Base-by-base conservation (phyloP, 495 filamentous ascomycete species). In the Annulohypoxylon stygium region DNA sequence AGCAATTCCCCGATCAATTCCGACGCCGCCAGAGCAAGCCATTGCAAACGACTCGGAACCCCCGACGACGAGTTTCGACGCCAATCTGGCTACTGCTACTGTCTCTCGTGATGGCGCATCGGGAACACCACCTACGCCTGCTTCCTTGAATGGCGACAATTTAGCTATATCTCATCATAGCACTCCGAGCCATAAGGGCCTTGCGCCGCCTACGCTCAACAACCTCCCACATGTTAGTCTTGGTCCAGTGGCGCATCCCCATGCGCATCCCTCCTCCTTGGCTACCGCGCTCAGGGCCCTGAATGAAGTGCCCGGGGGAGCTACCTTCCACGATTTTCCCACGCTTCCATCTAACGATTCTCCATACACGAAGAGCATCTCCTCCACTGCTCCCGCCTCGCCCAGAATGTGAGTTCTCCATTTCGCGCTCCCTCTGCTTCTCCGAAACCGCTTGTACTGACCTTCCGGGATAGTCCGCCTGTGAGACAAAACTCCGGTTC, bases 401-500 rank as follows among this genome's bases (percentile, higher is more conserved):
- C 86, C 86, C 6, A 80, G 85, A 65, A 83, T 88, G 86, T 88
- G 65, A 83, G 81, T 54, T 25, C 2, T 25, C 14, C 6, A 11
- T 23, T 5, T 33, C 30, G 26, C 14, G 61, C 16, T 11, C 51
- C 47, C n/a, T 14, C 61, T 36, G 18, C 30, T 65, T 18, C 26
- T 12, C 41, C n/a, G 10, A 11, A 11, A 10, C 51, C 7, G 51
- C 18, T 18, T 33, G 65, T 66, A 11, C 51, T 65, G 61, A 71
- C 48, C 23, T 64, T 8, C 41, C 57, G 70, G 76, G 73, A 55
- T 77, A 91, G 82, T 61, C 87, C 78, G 61, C 88, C 80, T 66
- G 78, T 82, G 71, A 83, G 87, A 76, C 87, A 88, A 65, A 88
- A 89, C 55, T 92, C 90, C 2, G 88, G 88, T 61, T 83, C 84